Evolutionary conservation across 345 rosid species (phyloP).

Genomic region (Eucalyptus dawsonii): DNA sequence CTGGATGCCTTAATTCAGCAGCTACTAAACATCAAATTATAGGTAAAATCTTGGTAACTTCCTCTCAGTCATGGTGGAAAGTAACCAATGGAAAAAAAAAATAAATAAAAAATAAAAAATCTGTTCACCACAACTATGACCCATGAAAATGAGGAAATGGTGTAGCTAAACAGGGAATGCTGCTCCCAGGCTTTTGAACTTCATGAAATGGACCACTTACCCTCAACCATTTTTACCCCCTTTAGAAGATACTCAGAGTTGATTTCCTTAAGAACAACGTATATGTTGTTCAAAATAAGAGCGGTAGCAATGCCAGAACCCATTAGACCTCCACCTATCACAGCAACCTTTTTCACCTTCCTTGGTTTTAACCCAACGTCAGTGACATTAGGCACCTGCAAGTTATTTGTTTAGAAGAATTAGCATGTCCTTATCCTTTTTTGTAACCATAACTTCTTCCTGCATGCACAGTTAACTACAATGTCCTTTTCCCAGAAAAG

Average conservation of each 20-base stretch:
- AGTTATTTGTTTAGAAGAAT: background rate
- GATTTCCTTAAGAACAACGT: conserved; percentile 82
- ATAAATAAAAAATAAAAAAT: fast-evolving
- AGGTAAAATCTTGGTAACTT: background rate
- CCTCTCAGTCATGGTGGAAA: background rate
- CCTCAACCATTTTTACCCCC: conserved; percentile 71
- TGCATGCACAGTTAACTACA: background rate
- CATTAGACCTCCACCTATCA: conserved; percentile 98
- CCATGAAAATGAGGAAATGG: background rate
- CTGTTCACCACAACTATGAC: background rate
- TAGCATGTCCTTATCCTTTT: background rate
- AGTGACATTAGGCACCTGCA: conserved; percentile 84
- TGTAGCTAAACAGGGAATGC: background rate
- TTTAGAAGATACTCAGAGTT: conserved; percentile 72
- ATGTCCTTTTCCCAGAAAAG: background rate
- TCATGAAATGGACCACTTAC: conserved; percentile 11
- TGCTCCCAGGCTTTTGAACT: background rate
- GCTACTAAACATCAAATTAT: background rate
- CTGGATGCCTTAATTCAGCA: background rate
- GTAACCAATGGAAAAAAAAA: background rate
- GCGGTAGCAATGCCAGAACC: conserved; percentile 97
- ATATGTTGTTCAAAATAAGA: conserved; percentile 46
- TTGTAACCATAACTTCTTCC: background rate
- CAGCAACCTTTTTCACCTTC: conserved; percentile 69
- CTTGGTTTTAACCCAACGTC: conserved; percentile 82